These are phyloP conservation scores for Fusarium udum DNA, from an alignment of 2,329 filamentous ascomycete genomes.

Conservation along the genomic window DNA sequence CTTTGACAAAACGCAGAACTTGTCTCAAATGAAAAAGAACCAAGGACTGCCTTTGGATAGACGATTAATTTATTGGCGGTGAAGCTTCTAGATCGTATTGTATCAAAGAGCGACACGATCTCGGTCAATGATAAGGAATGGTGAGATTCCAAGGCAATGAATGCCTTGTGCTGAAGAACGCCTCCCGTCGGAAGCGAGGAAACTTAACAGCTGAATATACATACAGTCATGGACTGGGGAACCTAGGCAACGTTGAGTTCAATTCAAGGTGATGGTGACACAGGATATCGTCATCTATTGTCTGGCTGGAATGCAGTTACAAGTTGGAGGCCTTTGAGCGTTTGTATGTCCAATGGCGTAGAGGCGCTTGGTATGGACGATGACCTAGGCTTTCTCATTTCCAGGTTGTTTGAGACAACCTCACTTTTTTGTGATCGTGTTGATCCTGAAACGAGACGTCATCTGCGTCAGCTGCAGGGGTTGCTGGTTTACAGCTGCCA, in stretches of 20 bases:
- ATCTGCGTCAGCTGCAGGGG: slow-evolving; percentile 21
- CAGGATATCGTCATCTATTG: neutral
- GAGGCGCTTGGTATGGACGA: slow-evolving; percentile 18
- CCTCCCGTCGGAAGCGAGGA: neutral
- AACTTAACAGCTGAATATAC: slow-evolving; percentile 3
- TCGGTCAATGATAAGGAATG: neutral
- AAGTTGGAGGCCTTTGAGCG: slow-evolving; percentile 6
- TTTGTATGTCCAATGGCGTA: slow-evolving; percentile 11
- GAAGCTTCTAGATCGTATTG: neutral
- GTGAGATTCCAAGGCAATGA: neutral
- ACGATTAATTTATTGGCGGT: neutral
- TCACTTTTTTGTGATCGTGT: slow-evolving; percentile 9
- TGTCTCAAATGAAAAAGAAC: neutral
- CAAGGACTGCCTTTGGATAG: neutral
- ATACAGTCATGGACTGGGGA: slow-evolving; percentile 17
- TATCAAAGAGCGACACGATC: neutral
- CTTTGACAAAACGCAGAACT: neutral
- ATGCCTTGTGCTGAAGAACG: slow-evolving; percentile 18
- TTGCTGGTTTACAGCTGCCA: neutral
- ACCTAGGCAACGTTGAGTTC: slow-evolving; percentile 25
- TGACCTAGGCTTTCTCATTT: neutral
- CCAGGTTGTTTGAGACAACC: slow-evolving; percentile 22
- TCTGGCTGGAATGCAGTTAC: slow-evolving; percentile 24
- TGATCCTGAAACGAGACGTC: slow-evolving; percentile 37
- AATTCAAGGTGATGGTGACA: neutral